A percentile compares a stretch with the other conserved stretches of the same genome.
These are phyloP conservation scores for Aspergillus cejpii DNA, from an alignment of 2,329 filamentous ascomycete species.

Conservation along the genomic window DNA sequence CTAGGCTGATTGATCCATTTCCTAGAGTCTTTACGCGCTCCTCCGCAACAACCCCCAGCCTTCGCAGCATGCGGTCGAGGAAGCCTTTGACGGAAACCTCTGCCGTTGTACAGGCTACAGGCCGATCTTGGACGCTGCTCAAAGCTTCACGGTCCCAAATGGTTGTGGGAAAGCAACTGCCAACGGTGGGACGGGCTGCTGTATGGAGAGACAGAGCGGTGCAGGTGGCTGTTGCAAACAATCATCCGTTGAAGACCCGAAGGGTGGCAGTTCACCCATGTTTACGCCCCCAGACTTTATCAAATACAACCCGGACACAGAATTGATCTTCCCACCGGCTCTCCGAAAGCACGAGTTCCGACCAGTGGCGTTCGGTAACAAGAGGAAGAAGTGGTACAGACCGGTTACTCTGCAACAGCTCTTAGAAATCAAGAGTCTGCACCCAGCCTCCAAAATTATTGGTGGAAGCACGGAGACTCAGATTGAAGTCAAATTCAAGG, in stretches of 20 bases:
- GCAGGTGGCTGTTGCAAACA: constrained; percentile 63
- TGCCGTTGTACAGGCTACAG: constrained; percentile 94
- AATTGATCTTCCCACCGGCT: constrained; percentile 87
- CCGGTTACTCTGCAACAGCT: constrained; percentile 81
- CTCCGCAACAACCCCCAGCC: constrained; percentile 76
- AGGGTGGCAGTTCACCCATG: constrained; percentile 39
- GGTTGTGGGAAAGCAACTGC: constrained; percentile 50
- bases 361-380: constrained; percentile 85
- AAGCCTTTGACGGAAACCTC: constrained; percentile 93
- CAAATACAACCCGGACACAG: constrained; percentile 85
- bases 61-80: constrained; percentile 76
- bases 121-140: constrained; percentile 87
- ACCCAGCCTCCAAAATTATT: constrained; percentile 86
- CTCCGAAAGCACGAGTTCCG: constrained; percentile 76
- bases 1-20: constrained; percentile 6
- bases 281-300: constrained; percentile 90
- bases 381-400: constrained; percentile 87
- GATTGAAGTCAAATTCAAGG: constrained; percentile 98
- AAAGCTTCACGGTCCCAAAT: constrained; percentile 62
- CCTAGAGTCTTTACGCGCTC: constrained; percentile 78
- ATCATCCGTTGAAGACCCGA: constrained; percentile 41
- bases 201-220: constrained; percentile 59
- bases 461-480: constrained; percentile 95
- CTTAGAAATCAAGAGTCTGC: constrained; percentile 79
- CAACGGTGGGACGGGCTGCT: constrained; percentile 61